Conservation (phyloP, 129 eudicot species). For the Escallonia rubra region DNA sequence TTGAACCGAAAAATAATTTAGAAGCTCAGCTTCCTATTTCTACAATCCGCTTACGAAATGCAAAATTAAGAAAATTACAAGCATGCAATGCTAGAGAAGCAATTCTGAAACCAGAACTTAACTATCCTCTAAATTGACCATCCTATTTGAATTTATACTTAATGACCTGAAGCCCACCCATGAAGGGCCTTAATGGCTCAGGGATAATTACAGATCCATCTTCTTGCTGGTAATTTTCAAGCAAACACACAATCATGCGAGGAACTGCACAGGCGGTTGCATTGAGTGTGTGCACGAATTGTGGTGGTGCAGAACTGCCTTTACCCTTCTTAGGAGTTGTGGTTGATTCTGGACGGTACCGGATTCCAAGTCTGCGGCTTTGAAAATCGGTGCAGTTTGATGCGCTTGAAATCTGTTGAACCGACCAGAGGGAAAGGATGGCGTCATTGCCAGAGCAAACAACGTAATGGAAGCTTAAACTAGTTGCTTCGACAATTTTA, state of each 20-base stretch:
- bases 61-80: no score
- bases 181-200: slow-evolving; percentile 79
- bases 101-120: no score
- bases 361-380: slow-evolving; percentile 88
- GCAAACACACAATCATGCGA: slow-evolving; percentile 89
- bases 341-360: slow-evolving; percentile 70
- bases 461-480: no score
- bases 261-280: slow-evolving; percentile 99
- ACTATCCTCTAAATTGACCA: background rate
- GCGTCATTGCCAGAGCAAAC: no score
- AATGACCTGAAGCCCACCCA: slow-evolving; percentile 78
- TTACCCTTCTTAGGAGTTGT: slow-evolving; percentile 48
- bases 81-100: no score
- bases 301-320: slow-evolving; percentile 52
- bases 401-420: slow-evolving; percentile 87
- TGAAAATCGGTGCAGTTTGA: slow-evolving; percentile 97
- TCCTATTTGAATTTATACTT: slow-evolving; percentile 31
- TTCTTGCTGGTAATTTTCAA: slow-evolving; percentile 93
- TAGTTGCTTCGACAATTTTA: no score
- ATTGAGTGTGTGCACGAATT: slow-evolving; percentile 83
- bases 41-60: no score
- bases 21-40: no score
- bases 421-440: no score
- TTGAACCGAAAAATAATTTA: no score
- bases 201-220: slow-evolving; percentile 84